Evolutionary conservation across 805 yeast genomes (phyloP).

Genomic region (Helenozyma baotianmanensis): DNA sequence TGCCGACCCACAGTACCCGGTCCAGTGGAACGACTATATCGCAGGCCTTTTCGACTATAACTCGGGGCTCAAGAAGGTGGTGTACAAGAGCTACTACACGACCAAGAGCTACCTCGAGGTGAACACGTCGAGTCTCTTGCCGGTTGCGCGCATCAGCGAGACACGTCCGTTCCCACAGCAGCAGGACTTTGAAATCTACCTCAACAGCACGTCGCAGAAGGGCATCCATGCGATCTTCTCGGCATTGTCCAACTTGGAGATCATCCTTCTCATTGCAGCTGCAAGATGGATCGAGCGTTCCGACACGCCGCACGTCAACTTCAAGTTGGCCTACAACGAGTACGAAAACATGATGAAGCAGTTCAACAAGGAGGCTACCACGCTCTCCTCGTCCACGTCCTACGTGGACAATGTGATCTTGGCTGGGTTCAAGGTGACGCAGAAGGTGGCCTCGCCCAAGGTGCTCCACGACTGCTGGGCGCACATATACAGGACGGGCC

Average conservation of each 20-base stretch:
- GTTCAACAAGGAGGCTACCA: conserved; percentile 33
- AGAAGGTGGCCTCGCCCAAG: conserved; percentile 56
- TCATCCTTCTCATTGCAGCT: conserved; percentile 66
- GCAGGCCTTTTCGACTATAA: conserved; percentile 9
- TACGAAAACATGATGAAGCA: conserved; percentile 52
- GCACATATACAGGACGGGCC: conserved; percentile 48
- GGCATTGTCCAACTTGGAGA: conserved; percentile 63
- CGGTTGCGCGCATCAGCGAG: conserved; percentile 30
- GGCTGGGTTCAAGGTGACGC: conserved; percentile 30
- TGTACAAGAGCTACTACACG: conserved; percentile 49
- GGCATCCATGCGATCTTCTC: conserved; percentile 21
- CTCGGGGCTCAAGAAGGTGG: conserved; percentile 9
- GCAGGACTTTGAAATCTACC: conserved; percentile 21
- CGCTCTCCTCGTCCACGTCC: conserved; percentile 23
- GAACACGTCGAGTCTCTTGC: conserved; percentile 37
- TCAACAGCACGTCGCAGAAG: conserved; percentile 8
- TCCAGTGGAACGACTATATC: conserved; percentile 44
- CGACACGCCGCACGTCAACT: conserved; percentile 58
- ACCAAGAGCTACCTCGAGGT: conserved; percentile 53
- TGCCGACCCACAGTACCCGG: conserved; percentile 19
- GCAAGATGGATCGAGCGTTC: conserved; percentile 64
- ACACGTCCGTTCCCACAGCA: conserved; percentile 23
- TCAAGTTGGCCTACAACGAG: conserved; percentile 74
- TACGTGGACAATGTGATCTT: conserved; percentile 33
- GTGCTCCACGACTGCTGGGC: conserved; percentile 76